Conservation (phyloP, 139 green algal species). For the Spirogloea muscicola region DNA sequence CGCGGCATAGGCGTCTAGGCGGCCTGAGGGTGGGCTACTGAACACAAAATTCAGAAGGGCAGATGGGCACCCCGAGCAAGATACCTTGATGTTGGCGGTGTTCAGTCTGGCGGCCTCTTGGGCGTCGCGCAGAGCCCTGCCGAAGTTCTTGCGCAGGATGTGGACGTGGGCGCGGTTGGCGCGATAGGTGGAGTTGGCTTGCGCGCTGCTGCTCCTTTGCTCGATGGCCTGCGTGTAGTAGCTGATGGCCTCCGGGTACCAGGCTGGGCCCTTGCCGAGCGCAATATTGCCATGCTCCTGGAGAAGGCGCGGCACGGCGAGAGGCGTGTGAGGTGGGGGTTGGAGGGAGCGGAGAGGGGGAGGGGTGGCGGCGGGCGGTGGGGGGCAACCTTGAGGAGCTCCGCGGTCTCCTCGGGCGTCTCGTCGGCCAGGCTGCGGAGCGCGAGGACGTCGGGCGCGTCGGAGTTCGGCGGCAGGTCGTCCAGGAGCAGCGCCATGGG, state of each 20-base stretch:
- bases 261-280: conserved; percentile 29
- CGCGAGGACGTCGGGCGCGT: conserved; percentile 13
- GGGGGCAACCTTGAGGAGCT: conserved; percentile 17
- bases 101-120: conserved; percentile 12
- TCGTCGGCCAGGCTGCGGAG: conserved; percentile 21
- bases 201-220: background rate
- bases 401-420: conserved; percentile 13
- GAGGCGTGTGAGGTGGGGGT: too few relatives aligned
- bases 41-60: too few relatives aligned
- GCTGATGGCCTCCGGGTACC: conserved; percentile 23
- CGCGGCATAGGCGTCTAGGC: too few relatives aligned
- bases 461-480: background rate
- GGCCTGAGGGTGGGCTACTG: too few relatives aligned
- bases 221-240: conserved; percentile 35
- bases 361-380: too few relatives aligned
- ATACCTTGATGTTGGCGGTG: conserved; percentile 36
- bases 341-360: too few relatives aligned
- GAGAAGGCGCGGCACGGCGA: too few relatives aligned
- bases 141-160: conserved; percentile 26
- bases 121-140: conserved; percentile 18
- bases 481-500: conserved; percentile 15
- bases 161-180: conserved; percentile 35
- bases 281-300: conserved; percentile 42
- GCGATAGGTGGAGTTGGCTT: conserved; percentile 13
- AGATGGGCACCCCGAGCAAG: too few relatives aligned